Base-by-base conservation (phyloP, 2,329 filamentous ascomycete genomes). In the Aureobasidium sp. region DNA sequence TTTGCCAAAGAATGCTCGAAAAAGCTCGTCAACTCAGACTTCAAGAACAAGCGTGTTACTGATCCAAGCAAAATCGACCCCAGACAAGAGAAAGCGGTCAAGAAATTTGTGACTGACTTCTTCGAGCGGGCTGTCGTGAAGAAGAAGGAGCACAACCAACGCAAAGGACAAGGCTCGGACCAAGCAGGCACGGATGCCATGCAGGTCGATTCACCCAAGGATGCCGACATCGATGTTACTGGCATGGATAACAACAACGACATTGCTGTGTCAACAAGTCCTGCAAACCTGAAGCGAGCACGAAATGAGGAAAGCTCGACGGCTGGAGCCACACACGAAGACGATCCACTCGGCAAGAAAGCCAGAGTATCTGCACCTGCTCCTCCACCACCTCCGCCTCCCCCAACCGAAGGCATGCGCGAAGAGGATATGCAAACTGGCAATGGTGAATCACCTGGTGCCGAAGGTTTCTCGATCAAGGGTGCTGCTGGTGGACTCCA, bases 11-110 rank as follows among this genome's bases (percentile, higher is more conserved):
- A 87, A 73, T 49, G 44, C 45, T 86, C 86, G 62, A 96, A 96
- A 76, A 96, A 93, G 74, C 83, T 97, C 15, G 92, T 96, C 22
- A 85, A 89, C 20, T 94, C 91, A 0, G 93, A 97, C 73, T 97
- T 90, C 77, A 96, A 96, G 73, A 88, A 93, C 70, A 85, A 86
- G 52, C 87, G 91, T n/a, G 91, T 97, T 11, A 82, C 85, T 49
- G 87, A 97, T 70, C 93, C 91, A 0, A 90, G 85, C 27, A 84
- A 83, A 53, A 87, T 82, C 31, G 83, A 89, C 39, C 2, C 59
- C 12, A 92, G 90, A 71, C 89, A 94, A 69, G 84, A 87, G 68
- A 87, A 87, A 71, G 90, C 91, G 66, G 84, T 97, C 63, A 96
- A 90, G 76, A 87, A 84, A 62, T 91, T 88, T 70, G 91, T 92